A percentile compares a stretch with the other conserved stretches of the same genome.
These are phyloP conservation scores for Jaapia argillacea DNA, from an alignment of 768 basidiomycete genomes.

Conservation along the genomic window DNA sequence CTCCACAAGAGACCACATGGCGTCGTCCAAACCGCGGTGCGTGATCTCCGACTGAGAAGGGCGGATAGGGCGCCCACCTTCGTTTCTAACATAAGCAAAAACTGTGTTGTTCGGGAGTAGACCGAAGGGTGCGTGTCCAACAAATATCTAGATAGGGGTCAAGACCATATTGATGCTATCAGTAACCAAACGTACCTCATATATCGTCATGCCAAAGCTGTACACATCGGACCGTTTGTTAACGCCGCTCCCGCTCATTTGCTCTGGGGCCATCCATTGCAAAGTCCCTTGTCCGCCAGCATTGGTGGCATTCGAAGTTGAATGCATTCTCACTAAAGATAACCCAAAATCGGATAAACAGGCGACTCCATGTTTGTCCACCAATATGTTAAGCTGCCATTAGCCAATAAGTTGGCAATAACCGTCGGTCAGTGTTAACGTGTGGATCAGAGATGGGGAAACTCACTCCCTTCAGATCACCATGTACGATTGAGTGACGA, in stretches of 20 bases:
- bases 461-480: background rate
- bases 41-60: too few species aligned
- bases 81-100: too few species aligned
- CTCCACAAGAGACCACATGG: too few species aligned
- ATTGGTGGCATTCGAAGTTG: too few species aligned
- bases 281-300: background rate
- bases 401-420: too few species aligned
- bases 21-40: too few species aligned
- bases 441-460: background rate
- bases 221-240: background rate
- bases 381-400: background rate
- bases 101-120: too few species aligned
- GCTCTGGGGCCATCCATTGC: background rate
- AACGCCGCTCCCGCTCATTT: background rate
- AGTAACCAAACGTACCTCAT: background rate
- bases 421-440: background rate
- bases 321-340: background rate
- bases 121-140: too few species aligned
- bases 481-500: background rate
- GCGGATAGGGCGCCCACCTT: too few species aligned
- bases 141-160: too few species aligned
- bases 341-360: background rate
- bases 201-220: background rate
- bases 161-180: too few species aligned
- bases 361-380: background rate